Conservation (phyloP, 371 early-diverging fungal species). For the Mucor plumbeus region DNA sequence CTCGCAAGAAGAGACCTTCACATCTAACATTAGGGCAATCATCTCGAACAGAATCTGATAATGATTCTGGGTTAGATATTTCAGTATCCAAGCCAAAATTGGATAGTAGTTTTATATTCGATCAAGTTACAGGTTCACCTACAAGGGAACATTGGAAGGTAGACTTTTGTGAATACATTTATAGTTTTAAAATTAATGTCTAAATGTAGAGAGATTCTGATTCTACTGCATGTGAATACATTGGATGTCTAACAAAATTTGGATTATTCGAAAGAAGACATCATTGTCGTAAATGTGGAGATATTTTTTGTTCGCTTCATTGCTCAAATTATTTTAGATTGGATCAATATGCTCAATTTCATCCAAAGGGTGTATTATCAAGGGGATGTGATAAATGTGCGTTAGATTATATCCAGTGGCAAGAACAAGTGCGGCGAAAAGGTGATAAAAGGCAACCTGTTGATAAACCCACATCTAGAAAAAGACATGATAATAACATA, state of each 20-base stretch:
- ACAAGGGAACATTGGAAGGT: slow-evolving; percentile 57
- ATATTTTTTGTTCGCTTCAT: slow-evolving; percentile 53
- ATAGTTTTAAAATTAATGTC: background rate
- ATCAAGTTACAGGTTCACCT: slow-evolving; percentile 49
- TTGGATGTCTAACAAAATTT: slow-evolving; percentile 42
- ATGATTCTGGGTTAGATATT: slow-evolving; percentile 29
- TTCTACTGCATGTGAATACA: slow-evolving; percentile 43
- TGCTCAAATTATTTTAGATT: slow-evolving; percentile 56
- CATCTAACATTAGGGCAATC: slow-evolving; percentile 57
- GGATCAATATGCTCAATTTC: slow-evolving; percentile 47
- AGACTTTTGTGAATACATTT: background rate
- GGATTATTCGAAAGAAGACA: slow-evolving; percentile 56
- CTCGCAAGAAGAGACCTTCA: slow-evolving; percentile 63
- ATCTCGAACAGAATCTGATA: slow-evolving; percentile 32
- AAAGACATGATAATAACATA: slow-evolving; percentile 39
- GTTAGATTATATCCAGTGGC: slow-evolving; percentile 39
- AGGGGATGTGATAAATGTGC: slow-evolving; percentile 53
- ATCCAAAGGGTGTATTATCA: slow-evolving; percentile 43
- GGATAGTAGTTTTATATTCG: slow-evolving; percentile 18
- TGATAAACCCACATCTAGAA: slow-evolving; percentile 17
- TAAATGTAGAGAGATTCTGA: background rate
- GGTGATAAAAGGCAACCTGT: slow-evolving; percentile 2
- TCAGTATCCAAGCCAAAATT: slow-evolving; percentile 9
- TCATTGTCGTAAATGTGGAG: slow-evolving; percentile 58
- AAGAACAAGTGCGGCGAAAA: slow-evolving; percentile 28